These are phyloP conservation scores for Sanghuangporus weigelae DNA, from an alignment of 1,284 basidiomycete species.

Conservation along the genomic window DNA sequence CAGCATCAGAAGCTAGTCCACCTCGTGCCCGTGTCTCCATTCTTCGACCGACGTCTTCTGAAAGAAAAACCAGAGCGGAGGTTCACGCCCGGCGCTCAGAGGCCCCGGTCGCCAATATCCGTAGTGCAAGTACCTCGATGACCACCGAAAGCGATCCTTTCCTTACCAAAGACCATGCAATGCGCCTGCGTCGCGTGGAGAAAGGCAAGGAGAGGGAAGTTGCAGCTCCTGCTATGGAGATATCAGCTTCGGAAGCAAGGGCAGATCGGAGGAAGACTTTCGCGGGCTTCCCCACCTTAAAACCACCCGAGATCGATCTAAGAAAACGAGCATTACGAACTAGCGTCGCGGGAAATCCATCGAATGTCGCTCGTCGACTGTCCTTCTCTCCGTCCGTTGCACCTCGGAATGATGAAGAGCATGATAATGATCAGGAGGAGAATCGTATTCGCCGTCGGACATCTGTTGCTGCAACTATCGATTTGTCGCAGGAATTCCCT, in stretches of 20 bases:
- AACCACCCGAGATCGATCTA: constrained; percentile 10
- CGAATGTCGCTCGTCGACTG: not conserved
- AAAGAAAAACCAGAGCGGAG: not conserved
- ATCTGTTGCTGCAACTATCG: constrained; percentile 10
- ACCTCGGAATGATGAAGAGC: not conserved
- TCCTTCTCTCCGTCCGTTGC: not conserved
- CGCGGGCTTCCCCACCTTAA: constrained; percentile 7
- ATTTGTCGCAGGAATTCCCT: constrained; percentile 3
- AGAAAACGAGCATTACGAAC: constrained; percentile 3
- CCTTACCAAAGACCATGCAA: not conserved
- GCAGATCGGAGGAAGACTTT: constrained; percentile 13
- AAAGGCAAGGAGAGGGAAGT: not conserved
- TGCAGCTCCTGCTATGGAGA: not conserved
- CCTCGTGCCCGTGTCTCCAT: not conserved
- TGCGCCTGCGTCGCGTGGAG: not conserved
- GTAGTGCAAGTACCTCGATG: not conserved
- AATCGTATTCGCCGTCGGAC: not conserved
- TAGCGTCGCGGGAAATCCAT: not conserved
- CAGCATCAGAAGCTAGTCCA: not conserved
- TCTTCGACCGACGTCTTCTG: not conserved
- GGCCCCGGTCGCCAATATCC: not conserved
- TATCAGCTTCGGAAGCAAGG: not conserved
- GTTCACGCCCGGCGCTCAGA: constrained; percentile 4
- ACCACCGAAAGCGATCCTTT: constrained; percentile 7
- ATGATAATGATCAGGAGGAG: not conserved